These are phyloP conservation scores for Ceratobasidium papillatum DNA, from an alignment of 1,284 basidiomycete genomes.

Conservation along the genomic window DNA sequence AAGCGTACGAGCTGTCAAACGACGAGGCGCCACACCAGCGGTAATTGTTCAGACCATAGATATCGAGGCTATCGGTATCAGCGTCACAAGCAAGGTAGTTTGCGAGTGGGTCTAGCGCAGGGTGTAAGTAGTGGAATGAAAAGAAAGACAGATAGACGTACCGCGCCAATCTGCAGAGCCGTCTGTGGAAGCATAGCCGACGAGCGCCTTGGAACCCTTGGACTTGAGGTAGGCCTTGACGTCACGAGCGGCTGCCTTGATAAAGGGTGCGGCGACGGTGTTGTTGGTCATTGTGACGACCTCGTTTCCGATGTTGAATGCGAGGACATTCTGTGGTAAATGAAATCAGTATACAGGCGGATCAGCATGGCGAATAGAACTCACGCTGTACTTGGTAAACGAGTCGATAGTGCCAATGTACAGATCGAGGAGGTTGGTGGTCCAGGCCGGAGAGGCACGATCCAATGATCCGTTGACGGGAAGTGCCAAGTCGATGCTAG, in stretches of 20 bases:
- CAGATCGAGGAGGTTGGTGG: constrained; percentile 80
- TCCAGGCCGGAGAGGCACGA: constrained; percentile 79
- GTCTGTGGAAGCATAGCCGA: constrained; percentile 89
- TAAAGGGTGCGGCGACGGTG: constrained; percentile 76
- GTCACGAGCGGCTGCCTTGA: constrained; percentile 92
- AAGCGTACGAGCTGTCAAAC: constrained; percentile 65
- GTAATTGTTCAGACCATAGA: constrained; percentile 87
- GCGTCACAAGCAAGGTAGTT: constrained; percentile 85
- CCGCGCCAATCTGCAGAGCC: constrained; percentile 69
- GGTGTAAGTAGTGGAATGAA: background rate
- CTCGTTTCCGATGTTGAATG: constrained; percentile 89
- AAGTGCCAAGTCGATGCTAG: constrained; percentile 83
- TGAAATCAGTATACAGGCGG: background rate
- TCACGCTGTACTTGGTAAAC: constrained; percentile 76
- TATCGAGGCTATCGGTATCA: constrained; percentile 74
- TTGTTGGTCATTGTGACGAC: constrained; percentile 69
- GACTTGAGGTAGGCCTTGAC: constrained; percentile 78
- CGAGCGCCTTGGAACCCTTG: constrained; percentile 71
- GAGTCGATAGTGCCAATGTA: constrained; percentile 81
- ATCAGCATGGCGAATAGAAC: background rate
- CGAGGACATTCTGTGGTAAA: constrained; percentile 49
- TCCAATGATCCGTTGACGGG: constrained; percentile 86
- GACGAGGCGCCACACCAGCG: constrained; percentile 81
- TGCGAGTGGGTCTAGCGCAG: constrained; percentile 65
- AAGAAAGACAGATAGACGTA: constrained; percentile 13